phyloP scores from a whole-genome alignment of 331 rosid genomes.

The Acacia pycnantha region DNA sequence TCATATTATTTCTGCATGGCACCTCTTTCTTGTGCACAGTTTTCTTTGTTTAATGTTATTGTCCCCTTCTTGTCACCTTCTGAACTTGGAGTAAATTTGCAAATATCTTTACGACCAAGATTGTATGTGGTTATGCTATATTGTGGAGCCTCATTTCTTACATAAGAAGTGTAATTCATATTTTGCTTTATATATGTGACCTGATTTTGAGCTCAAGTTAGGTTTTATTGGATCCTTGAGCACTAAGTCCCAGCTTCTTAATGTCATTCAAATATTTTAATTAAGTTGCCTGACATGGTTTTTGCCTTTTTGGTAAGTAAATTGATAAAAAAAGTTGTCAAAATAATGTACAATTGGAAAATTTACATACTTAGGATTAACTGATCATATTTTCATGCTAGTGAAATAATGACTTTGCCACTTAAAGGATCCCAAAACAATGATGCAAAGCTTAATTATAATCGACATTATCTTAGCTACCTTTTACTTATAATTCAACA shows the following conservation, averaged over 20 bases:
- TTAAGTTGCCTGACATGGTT: not conserved
- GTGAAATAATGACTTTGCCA: not conserved
- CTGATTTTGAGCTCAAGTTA: not conserved
- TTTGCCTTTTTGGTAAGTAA: not conserved
- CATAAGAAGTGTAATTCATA: not conserved
- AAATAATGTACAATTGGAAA: not conserved
- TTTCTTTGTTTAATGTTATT: constrained; percentile 17
- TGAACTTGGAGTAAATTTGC: constrained; percentile 7
- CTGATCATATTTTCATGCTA: not conserved
- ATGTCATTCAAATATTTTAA: not conserved
- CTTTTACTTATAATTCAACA: not conserved
- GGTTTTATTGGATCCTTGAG: constrained; percentile 1
- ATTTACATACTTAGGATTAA: not conserved
- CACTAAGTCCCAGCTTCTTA: not conserved
- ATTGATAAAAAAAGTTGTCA: not conserved
- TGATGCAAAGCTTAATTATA: not conserved
- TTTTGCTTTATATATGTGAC: not conserved
- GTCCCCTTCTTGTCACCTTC: not conserved
- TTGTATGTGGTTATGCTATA: not conserved
- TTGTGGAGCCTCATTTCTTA: not conserved
- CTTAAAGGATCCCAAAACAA: not conserved
- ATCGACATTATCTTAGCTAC: not conserved
- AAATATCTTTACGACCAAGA: not conserved
- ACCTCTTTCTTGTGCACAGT: constrained; percentile 5
- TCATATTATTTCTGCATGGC: constrained; percentile 17